Conservation (phyloP, 805 yeast species). For the Ogataea neopini region DNA sequence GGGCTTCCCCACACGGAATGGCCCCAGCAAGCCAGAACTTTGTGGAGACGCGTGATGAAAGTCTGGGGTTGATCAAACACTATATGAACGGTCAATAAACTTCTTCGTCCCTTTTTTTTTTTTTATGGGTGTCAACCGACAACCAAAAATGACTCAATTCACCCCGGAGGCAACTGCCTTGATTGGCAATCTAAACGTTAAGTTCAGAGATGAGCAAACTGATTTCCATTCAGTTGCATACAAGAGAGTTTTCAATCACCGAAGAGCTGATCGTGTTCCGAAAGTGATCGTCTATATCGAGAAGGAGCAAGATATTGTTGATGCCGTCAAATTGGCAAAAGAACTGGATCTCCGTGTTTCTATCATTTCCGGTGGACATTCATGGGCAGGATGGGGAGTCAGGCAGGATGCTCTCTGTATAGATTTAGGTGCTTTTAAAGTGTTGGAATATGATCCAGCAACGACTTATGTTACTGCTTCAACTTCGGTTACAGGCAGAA, state of each 20-base stretch:
- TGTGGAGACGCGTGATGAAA: not conserved
- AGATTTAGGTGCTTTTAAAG: slow-evolving; percentile 10
- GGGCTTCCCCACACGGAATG: slow-evolving; percentile 4
- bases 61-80: not conserved
- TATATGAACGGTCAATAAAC: not conserved
- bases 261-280: slow-evolving; percentile 11
- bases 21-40: too few relatives aligned
- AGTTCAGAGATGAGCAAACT: slow-evolving; percentile 7
- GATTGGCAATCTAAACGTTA: slow-evolving; percentile 5
- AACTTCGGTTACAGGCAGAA: slow-evolving; percentile 9
- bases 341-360: slow-evolving; percentile 10
- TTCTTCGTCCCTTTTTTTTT: too few relatives aligned
- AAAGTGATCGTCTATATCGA: slow-evolving; percentile 8
- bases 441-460: slow-evolving; percentile 5
- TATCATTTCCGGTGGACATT: slow-evolving; percentile 14
- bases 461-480: slow-evolving; percentile 9
- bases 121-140: too few relatives aligned
- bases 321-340: slow-evolving; percentile 13
- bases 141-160: not conserved
- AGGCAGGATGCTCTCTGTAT: slow-evolving; percentile 11
- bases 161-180: slow-evolving; percentile 5
- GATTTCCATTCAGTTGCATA: slow-evolving; percentile 8
- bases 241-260: slow-evolving; percentile 12
- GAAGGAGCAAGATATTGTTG: slow-evolving; percentile 9
- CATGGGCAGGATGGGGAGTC: slow-evolving; percentile 17